phyloP scores from a whole-genome alignment of 495 filamentous ascomycete genomes.

The Aspergillus homomorphus region DNA sequence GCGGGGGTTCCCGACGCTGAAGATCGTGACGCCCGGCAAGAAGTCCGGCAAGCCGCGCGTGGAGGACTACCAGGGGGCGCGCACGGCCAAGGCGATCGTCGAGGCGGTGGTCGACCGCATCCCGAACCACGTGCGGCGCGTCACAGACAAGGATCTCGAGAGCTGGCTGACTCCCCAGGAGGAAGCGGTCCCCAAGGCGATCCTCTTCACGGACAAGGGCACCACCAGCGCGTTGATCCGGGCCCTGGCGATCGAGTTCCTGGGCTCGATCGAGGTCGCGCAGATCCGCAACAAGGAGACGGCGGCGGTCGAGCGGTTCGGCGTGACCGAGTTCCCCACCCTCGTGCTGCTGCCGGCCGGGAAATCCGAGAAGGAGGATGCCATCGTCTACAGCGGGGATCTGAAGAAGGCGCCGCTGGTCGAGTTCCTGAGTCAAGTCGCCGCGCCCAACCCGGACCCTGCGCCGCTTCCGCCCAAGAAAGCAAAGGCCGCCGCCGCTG shows the following conservation, averaged over 20 bases:
- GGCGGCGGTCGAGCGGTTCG: conserved; percentile 68
- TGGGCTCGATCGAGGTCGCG: conserved; percentile 75
- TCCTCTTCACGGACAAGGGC: conserved; percentile 94
- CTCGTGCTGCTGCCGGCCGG: conserved; percentile 78
- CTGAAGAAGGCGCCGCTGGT: conserved; percentile 81
- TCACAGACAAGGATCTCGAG: conserved; percentile 76
- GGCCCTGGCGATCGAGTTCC: conserved; percentile 85
- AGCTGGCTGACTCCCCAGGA: conserved; percentile 64
- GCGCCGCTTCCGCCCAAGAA: conserved; percentile 44
- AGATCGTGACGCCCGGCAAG: conserved; percentile 84
- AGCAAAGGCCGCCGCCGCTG: conserved; percentile 46
- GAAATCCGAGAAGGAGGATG: conserved; percentile 51
- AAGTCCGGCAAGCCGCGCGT: conserved; percentile 78
- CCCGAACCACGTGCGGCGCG: conserved; percentile 81
- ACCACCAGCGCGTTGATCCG: conserved; percentile 78
- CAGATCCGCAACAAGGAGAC: conserved; percentile 84
- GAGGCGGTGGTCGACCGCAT: conserved; percentile 83
- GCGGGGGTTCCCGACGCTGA: conserved; percentile 93
- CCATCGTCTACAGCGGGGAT: conserved; percentile 75
- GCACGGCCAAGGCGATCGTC: conserved; percentile 80
- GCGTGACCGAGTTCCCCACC: conserved; percentile 72
- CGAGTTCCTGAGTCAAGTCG: conserved; percentile 76
- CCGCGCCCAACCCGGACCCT: conserved; percentile 69
- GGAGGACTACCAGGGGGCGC: conserved; percentile 86
- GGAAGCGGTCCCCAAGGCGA: conserved; percentile 75